Base-by-base conservation (phyloP, 257 asterid species). In the Salvia miltiorrhiza region DNA sequence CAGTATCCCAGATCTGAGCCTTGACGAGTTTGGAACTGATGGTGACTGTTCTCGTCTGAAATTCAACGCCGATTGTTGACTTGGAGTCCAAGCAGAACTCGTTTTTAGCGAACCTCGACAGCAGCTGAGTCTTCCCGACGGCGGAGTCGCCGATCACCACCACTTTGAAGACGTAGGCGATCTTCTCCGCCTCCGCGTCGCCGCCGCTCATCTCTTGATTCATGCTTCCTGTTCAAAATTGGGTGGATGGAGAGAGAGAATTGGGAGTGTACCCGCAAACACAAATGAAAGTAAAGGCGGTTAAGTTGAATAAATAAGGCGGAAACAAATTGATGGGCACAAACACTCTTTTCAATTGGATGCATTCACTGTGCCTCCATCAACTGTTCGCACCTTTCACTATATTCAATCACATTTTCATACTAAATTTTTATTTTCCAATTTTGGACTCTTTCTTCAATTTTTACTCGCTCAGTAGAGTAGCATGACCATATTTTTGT, bases 1-100 rank as follows among this genome's bases (percentile, higher is more conserved):
- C 95, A 60, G 95, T 89, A 71, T 89, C 96, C 96, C 96, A 87
- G 95, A 89, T 89, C 92, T 87, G 96, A 63, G 96, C 96, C 77
- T 89, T 89, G 30, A 89, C 67, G 65, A 85, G 78, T 77, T 89
- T 89, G 69, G 92, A 85, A 12, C 84, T 76, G 65, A 87, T 81
- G 30, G 55, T 76, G 0, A 89, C 84, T 3, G 95, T 87, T 63
- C 95, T 80, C 0, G 93, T 85, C 77, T 85, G 90, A 47, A 89
- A 89, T 79, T 87, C 96, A 32, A 89, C 95, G 5, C 95, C 92
- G 50, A 89, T 89, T 62, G 96, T 89, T 57, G 96, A 89, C 64
- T 89, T 89, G 0, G 96, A 89, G 82, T 87, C 96, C 0, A 87
- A 57, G 41, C 82, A 63, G 80, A 89, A 89, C 76, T 87, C 85